phyloP scores from a whole-genome alignment of 805 yeast genomes.

The Nematodospora valgi region DNA sequence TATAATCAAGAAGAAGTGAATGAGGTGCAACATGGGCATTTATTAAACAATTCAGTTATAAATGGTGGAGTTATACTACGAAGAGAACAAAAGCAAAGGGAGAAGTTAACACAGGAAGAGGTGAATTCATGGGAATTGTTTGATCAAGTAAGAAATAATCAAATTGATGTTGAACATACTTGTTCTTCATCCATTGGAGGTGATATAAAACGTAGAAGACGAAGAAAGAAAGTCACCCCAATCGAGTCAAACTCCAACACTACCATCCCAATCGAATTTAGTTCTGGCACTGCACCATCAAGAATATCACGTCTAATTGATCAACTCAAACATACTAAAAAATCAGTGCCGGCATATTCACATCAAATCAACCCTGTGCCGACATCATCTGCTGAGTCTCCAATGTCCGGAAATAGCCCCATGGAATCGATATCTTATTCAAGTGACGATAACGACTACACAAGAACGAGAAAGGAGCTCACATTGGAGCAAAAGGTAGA shows the following conservation, averaged over 20 bases:
- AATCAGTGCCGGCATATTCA: no score
- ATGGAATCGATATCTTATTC: constrained; percentile 9
- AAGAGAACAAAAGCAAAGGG: constrained; percentile 27
- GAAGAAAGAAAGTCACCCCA: no score
- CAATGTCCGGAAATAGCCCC: constrained; percentile 9
- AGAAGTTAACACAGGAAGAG: constrained; percentile 32
- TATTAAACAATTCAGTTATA: constrained; percentile 15
- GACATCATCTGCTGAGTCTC: constrained; percentile 9
- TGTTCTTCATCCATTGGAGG: no score
- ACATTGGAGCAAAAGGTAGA: constrained; percentile 46
- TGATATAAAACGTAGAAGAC: no score
- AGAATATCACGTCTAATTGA: no score
- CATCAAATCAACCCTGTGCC: neutral
- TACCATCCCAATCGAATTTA: no score
- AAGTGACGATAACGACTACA: constrained; percentile 4
- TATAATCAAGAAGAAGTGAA: constrained; percentile 14
- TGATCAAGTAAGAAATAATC: constrained; percentile 23
- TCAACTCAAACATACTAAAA: no score
- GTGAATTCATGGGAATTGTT: constrained; percentile 34
- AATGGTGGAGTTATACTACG: constrained; percentile 40
- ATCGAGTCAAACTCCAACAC: no score
- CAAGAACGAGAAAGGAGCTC: constrained; percentile 14
- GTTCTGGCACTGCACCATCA: no score
- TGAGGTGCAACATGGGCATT: constrained; percentile 4
- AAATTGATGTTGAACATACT: no score